Evolutionary conservation across 208 protist species (phyloP).

Genomic region (Acanthamoeba lenticulata): DNA sequence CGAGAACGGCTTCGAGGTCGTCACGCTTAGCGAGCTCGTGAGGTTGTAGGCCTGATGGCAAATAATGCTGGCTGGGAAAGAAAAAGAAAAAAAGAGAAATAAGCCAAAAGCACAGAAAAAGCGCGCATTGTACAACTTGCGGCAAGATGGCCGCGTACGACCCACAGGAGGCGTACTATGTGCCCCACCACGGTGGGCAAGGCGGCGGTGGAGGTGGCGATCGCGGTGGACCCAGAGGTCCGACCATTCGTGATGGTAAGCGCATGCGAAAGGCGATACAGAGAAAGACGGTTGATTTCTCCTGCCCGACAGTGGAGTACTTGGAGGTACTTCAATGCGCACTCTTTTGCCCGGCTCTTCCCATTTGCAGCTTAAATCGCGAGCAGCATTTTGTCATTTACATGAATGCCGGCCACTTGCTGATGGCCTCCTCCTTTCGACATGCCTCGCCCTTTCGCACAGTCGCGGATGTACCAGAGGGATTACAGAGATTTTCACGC

Average conservation of each 20-base stretch:
- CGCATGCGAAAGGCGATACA: neutral
- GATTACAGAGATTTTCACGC: slow-evolving; percentile 12
- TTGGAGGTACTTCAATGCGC: neutral
- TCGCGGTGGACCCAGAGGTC: neutral
- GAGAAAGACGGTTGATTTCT: slow-evolving; percentile 16
- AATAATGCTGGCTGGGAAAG: too few species aligned
- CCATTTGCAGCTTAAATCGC: neutral
- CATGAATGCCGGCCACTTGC: neutral
- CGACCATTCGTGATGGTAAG: neutral
- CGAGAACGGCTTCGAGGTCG: neutral
- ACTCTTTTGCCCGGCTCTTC: neutral
- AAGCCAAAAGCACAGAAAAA: too few species aligned
- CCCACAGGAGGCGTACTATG: neutral
- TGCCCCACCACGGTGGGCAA: neutral
- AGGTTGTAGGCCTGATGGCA: too few species aligned
- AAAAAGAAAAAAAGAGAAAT: too few species aligned
- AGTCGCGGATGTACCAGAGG: slow-evolving; percentile 6
- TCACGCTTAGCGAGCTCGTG: neutral
- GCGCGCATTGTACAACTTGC: too few species aligned
- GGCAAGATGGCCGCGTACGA: neutral
- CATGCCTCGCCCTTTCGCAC: neutral
- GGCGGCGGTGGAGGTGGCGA: too few species aligned
- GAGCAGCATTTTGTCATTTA: neutral
- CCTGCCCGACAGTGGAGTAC: neutral
- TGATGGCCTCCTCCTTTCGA: too few species aligned